Conservation (phyloP, 2,329 filamentous ascomycete genomes). For the Trichoderma arundinaceum region DNA sequence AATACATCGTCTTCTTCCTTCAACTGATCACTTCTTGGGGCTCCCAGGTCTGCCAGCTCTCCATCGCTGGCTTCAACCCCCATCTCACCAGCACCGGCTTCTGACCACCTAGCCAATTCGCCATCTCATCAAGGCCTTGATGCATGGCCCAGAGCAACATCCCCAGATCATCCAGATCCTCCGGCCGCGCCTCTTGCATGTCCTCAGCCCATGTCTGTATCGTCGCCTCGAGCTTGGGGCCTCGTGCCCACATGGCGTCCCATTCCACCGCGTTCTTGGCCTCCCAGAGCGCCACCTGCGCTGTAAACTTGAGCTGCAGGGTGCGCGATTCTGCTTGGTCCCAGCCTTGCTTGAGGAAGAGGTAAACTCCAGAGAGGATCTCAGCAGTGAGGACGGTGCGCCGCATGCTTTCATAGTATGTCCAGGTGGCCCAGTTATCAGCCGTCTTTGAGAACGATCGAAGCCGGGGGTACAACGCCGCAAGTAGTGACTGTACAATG, state of each 20-base stretch:
- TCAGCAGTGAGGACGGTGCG: slow-evolving; percentile 27
- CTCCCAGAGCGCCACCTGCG: slow-evolving; percentile 30
- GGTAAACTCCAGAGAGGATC: slow-evolving; percentile 7
- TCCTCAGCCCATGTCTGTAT: slow-evolving; percentile 10
- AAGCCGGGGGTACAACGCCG: slow-evolving; percentile 14
- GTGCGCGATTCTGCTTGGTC: slow-evolving; percentile 25
- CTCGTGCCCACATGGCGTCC: slow-evolving; percentile 25
- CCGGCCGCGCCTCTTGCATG: neutral
- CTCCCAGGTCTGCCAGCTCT: neutral
- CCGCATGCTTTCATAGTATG: slow-evolving; percentile 29
- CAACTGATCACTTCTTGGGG: no score
- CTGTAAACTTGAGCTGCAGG: slow-evolving; percentile 26
- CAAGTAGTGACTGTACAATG: slow-evolving; percentile 6
- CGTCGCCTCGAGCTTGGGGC: slow-evolving; percentile 11
- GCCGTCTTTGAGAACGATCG: slow-evolving; percentile 8
- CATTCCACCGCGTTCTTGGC: slow-evolving; percentile 25
- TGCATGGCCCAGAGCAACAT: slow-evolving; percentile 17
- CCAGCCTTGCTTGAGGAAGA: slow-evolving; percentile 29
- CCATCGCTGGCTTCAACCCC: slow-evolving; percentile 10
- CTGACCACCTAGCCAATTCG: slow-evolving; percentile 13
- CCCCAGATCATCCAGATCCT: slow-evolving; percentile 25
- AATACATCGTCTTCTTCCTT: neutral
- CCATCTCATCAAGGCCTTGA: slow-evolving; percentile 19
- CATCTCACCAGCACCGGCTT: slow-evolving; percentile 9
- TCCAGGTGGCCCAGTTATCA: slow-evolving; percentile 23